phyloP scores from a whole-genome alignment of 805 yeast species.

The Hanseniaspora hatyaiensis region DNA sequence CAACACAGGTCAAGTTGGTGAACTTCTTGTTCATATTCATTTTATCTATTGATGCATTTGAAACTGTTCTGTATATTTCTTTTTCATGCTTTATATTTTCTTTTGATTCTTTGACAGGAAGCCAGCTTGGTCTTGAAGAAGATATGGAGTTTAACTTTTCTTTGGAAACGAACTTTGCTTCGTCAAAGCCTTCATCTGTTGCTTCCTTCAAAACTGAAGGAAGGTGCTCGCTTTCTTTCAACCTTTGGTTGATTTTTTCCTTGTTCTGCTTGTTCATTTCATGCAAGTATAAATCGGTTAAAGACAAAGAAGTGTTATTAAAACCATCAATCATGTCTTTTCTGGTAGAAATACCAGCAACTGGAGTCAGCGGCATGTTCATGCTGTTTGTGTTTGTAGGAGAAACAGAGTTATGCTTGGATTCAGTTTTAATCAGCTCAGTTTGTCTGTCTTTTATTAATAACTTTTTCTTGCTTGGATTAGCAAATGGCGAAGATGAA shows the following conservation, averaged over 20 bases:
- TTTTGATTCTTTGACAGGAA: conserved; percentile 49
- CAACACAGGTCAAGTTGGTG: conserved; percentile 22
- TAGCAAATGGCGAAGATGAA: not conserved
- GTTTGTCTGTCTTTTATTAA: not conserved
- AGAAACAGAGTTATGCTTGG: not conserved
- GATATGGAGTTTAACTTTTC: conserved; percentile 47
- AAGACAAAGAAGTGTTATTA: conserved; percentile 31
- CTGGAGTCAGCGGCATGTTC: conserved; percentile 37
- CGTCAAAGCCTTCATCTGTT: conserved; percentile 40
- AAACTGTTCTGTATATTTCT: conserved; percentile 37
- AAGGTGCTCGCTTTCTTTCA: conserved; percentile 28
- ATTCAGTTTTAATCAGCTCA: not conserved
- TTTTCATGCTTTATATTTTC: conserved; percentile 48
- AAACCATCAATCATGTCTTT: conserved; percentile 22
- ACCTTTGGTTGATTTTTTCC: conserved; percentile 23
- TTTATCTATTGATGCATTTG: conserved; percentile 29
- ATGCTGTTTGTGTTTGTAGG: conserved; percentile 2
- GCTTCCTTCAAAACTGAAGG: conserved; percentile 33
- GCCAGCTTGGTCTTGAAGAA: conserved; percentile 57
- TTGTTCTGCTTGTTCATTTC: not conserved
- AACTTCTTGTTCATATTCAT: conserved; percentile 24
- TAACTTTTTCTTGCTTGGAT: not conserved
- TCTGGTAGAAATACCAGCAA: conserved; percentile 34
- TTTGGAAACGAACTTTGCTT: conserved; percentile 45
- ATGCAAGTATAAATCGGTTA: conserved; percentile 33